Evolutionary conservation across 768 basidiomycete genomes (phyloP), one percentile per base, ranked within the genome.

Genomic region (Naganishia friedmannii): DNA sequence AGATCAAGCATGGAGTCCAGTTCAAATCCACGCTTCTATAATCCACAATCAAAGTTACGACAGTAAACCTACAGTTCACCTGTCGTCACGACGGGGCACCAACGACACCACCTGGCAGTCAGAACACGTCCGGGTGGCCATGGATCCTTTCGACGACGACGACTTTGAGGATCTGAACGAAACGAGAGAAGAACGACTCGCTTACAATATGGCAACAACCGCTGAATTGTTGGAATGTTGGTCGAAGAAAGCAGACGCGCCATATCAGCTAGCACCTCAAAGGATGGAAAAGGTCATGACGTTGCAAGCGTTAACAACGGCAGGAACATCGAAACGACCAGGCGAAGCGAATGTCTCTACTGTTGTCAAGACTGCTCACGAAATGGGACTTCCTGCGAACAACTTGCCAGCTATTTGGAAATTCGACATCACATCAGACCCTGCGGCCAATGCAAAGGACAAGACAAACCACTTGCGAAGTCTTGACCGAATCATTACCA

Each of bases 111-210:
- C 4, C 6, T 37, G 34, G 34, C 34, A 37, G 34, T 15, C 17
- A 15, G 45, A 46, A 46, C 45, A 21, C 45, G 3, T 46, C 21
- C 7, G 13, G 13, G 21, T 17, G 7, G 45, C 3, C 9, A 58
- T 58, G 57, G 57, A 58, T 58, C 29, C 57, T 37, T 58, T 51
- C 48, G 48, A 51, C 2, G 21, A 34, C n/a, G 57, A 58, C n/a
- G 57, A 34, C 34, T 32, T 34, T 13, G 55, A 32, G 6, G 32
- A 58, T 39, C 34, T 58, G 21, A 21, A 58, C 19, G 34, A 39
- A 37, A 58, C 57, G 21, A 58, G 34, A 31, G 57, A 58, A 21
- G 34, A 58, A 37, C 8, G 34, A 39, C 57, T 58, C 7, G 19
- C 29, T 17, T 58, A n/a, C 57, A 23, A 58, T 7, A 9, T 17